phyloP scores from a whole-genome alignment of 345 rosid genomes.

The Capsella bursapastoris region DNA sequence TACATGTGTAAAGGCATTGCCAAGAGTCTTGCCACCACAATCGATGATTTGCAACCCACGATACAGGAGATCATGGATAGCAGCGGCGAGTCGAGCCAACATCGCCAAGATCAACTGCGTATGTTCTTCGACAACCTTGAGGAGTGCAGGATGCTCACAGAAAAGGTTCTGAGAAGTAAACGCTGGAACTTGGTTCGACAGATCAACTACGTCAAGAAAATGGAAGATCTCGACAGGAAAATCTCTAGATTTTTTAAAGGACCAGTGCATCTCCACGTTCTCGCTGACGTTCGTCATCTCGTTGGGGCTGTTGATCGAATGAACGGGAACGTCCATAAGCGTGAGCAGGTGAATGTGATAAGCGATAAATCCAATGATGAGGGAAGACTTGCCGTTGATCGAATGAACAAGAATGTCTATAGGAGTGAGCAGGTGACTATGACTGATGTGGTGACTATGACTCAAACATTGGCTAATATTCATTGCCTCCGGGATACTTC shows the following conservation, averaged over 20 bases:
- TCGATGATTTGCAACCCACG: slow-evolving; percentile 47
- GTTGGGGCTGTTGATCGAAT: no score
- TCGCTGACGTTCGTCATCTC: slow-evolving; percentile 69
- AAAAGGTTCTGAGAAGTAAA: slow-evolving; percentile 50
- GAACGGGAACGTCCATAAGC: no score
- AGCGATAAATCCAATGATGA: no score
- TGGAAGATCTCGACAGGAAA: slow-evolving; percentile 57
- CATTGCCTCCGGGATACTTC: no score
- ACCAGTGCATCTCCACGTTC: neutral
- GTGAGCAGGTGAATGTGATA: no score
- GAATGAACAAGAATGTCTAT: no score
- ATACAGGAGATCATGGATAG: slow-evolving; percentile 59
- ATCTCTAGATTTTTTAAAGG: slow-evolving; percentile 19
- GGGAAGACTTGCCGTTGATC: no score
- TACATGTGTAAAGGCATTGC: slow-evolving; percentile 59
- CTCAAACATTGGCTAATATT: no score
- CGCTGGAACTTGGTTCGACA: slow-evolving; percentile 83
- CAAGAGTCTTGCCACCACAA: slow-evolving; percentile 36
- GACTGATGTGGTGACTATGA: no score
- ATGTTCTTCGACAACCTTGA: slow-evolving; percentile 50
- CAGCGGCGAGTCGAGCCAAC: slow-evolving; percentile 62
- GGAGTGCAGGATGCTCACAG: slow-evolving; percentile 59
- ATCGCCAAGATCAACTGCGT: slow-evolving; percentile 66
- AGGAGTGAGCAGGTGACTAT: no score
- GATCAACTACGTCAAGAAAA: slow-evolving; percentile 55